Evolutionary conservation across 2,329 filamentous ascomycete genomes (phyloP).

Genomic region (Pseudogymnoascus sp.): DNA sequence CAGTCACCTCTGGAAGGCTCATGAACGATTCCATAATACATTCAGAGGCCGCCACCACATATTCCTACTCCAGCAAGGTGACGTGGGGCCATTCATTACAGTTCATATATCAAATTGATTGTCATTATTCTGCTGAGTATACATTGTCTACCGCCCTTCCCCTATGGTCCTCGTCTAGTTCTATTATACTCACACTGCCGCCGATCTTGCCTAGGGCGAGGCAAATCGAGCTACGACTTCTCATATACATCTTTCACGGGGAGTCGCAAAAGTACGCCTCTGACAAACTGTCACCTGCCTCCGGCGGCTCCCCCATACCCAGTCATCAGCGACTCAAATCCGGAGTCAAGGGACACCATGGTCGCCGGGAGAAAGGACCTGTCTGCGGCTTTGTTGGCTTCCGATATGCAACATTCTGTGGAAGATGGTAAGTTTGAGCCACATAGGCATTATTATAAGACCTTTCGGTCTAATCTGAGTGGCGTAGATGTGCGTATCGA

Average conservation of each 20-base stretch:
- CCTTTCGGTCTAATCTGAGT: not conserved
- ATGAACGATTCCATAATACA: not conserved
- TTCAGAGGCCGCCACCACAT: not conserved
- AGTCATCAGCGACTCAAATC: constrained; percentile 26
- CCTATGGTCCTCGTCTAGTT: constrained; percentile 7
- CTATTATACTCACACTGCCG: not conserved
- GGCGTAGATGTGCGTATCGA: not conserved
- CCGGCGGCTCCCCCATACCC: constrained; percentile 13
- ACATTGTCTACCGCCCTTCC: not conserved
- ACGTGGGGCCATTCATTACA: not conserved
- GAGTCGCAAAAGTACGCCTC: constrained; percentile 34
- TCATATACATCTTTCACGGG: constrained; percentile 40
- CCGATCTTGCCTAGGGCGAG: constrained; percentile 13
- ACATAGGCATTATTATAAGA: not conserved
- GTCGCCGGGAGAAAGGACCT: constrained; percentile 19
- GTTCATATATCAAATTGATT: constrained; percentile 4
- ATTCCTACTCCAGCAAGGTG: not conserved
- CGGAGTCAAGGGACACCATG: constrained; percentile 24
- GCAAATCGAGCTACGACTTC: constrained; percentile 37
- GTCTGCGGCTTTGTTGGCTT: not conserved
- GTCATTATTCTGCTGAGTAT: not conserved
- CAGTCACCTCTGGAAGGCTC: not conserved
- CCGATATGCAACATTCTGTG: not conserved
- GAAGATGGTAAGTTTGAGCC: not conserved
- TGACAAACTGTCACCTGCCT: constrained; percentile 15